Evolutionary conservation across 2,329 filamentous ascomycete genomes (phyloP).

Genomic region (Aspergillus oerlinghausenensis): DNA sequence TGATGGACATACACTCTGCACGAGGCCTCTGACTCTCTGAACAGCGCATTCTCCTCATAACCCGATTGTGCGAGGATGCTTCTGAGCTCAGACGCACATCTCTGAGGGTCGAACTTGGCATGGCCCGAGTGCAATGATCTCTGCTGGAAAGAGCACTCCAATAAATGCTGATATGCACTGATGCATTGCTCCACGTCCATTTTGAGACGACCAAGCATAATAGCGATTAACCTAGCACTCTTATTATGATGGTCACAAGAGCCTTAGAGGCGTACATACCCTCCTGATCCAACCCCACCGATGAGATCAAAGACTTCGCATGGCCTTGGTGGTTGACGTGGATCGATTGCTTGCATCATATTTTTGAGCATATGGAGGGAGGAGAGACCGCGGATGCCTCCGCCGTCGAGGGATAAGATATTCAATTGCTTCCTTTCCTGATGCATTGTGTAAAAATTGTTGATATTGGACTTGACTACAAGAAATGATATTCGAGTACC

Average conservation of each 20-base stretch:
- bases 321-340: constrained; percentile 17
- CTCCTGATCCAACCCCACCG: constrained; percentile 12
- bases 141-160: too few species aligned
- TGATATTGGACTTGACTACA: background rate
- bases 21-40: too few species aligned
- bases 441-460: background rate
- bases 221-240: constrained; percentile 28
- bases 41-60: too few species aligned
- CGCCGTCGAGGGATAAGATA: constrained; percentile 26
- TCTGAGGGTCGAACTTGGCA: too few species aligned
- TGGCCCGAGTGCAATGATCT: too few species aligned
- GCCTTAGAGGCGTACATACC: too few species aligned
- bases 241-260: too few species aligned
- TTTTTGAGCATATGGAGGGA: constrained; percentile 28
- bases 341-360: constrained; percentile 28
- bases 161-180: constrained; percentile 18
- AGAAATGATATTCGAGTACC: background rate
- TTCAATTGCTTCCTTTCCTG: background rate
- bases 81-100: too few species aligned
- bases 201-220: constrained; percentile 43
- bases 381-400: constrained; percentile 36
- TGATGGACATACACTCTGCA: too few species aligned
- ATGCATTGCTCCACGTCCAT: constrained; percentile 42
- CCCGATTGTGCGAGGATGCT: too few species aligned
- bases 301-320: constrained; percentile 39